Base-by-base conservation (phyloP, 1,284 basidiomycete species). In the Cryptococcus sp. region DNA sequence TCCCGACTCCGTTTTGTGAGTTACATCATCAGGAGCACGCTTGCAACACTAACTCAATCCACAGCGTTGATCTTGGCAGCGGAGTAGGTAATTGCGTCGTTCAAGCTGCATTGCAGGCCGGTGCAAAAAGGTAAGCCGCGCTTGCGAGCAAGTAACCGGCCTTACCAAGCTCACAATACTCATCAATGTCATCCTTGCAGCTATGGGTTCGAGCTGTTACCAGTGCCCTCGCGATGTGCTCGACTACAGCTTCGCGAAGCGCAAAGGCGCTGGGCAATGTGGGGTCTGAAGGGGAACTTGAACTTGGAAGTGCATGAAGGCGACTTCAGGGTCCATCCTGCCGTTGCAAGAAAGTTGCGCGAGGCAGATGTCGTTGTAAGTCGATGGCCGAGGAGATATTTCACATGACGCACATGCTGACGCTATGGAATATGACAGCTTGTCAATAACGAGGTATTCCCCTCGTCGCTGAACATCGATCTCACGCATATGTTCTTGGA, bases 401-500 rank as follows among this genome's bases (percentile, higher is more conserved):
- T 8, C 15, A 11, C n/a, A 47, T 40, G 16, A 20, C 17, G 6
- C 45, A 46, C 11, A 30, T 16, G 11, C 22, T 30, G 25, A 13
- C 30, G 30, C n/a, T 16, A 1, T 23, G 39, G 3, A 23, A 42
- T 55, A 6, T 4, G 20, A 13, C 56, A 76, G 65, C 70, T 84
- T 43, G 82, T 83, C 60, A 85, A 85, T 72, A 84, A 84, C 65
- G 81, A 81, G 61, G 82, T 82, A 4, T 82, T 82, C 71, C 79
- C 82, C 1, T 79, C 83, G 0, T 64, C 72, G 3, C 78, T 83
- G 13, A 85, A 84, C 68, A 79, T 81, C 38, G 76, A 79, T 23
- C 76, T 85, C 16, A 80, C 80, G 4, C 70, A 83, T 30, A 72
- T 82, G 47, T 85, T 85, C 69, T 74, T 85, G 27, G 83, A 85